These are phyloP conservation scores for Umbelopsis sp. DNA, from an alignment of 192 early-diverging fungal species.

Conservation along the genomic window DNA sequence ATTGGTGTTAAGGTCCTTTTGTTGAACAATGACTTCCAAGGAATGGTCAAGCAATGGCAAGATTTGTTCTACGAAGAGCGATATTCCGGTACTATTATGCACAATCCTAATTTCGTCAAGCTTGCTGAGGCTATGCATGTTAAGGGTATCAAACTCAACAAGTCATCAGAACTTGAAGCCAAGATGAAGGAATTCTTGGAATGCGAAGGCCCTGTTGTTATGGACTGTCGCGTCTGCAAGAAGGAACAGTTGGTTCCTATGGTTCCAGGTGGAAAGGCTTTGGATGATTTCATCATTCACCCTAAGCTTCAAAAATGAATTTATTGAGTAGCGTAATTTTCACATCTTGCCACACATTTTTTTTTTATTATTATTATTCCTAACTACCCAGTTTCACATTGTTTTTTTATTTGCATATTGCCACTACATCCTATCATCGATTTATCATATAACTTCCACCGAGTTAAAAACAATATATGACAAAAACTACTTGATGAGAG, in stretches of 20 bases:
- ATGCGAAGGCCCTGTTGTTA: conserved; percentile 83
- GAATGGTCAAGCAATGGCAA: conserved; percentile 94
- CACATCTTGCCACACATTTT: not conserved
- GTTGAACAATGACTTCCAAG: conserved; percentile 99
- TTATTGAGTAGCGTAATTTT: not conserved
- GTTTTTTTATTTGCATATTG: too few species aligned
- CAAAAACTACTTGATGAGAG: not conserved
- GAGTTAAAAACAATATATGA: not conserved
- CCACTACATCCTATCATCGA: not conserved
- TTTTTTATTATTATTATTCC: too few species aligned
- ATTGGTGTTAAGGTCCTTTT: conserved; percentile 96
- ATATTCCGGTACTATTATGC: conserved; percentile 93
- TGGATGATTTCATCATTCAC: conserved; percentile 86
- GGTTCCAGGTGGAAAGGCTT: conserved; percentile 92
- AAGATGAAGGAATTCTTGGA: conserved; percentile 92
- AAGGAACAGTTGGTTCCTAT: conserved; percentile 96
- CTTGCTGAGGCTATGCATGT: conserved; percentile 93
- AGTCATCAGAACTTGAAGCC: conserved; percentile 79
- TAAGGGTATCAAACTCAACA: conserved; percentile 83
- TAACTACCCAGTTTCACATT: too few species aligned
- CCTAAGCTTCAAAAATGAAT: conserved; percentile 36
- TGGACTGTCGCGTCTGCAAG: conserved; percentile 91
- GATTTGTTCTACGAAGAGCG: conserved; percentile 98
- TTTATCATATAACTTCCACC: not conserved
- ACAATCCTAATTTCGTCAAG: conserved; percentile 98